Conservation (phyloP, 768 basidiomycete genomes). For the Rhodotorula toruloides region DNA sequence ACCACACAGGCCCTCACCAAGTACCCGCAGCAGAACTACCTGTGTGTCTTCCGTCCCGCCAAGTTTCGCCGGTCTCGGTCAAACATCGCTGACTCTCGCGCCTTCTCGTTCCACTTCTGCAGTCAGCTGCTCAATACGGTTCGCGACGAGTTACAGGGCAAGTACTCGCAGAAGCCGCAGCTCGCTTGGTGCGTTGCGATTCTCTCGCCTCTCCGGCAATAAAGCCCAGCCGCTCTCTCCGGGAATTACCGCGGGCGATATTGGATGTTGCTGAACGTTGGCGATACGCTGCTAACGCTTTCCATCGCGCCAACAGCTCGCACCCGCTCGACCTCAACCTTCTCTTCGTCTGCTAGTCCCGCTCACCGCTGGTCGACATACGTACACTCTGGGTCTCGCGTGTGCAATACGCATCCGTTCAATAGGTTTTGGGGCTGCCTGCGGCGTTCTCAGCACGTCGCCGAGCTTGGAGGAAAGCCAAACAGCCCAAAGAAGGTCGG, state of each 20-base stretch:
- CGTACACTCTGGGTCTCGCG: too few species aligned
- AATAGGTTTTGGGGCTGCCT: too few species aligned
- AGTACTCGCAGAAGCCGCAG: constrained; percentile 52
- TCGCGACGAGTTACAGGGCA: constrained; percentile 47
- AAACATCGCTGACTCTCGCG: neutral
- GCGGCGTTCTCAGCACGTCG: too few species aligned
- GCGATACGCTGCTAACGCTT: too few species aligned
- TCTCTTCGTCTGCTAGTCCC: constrained; percentile 7
- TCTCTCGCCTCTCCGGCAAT: too few species aligned
- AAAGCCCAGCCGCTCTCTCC: too few species aligned
- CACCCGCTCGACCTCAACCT: constrained; percentile 38
- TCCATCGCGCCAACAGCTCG: too few species aligned
- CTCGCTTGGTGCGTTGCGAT: constrained; percentile 3
- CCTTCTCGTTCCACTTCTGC: constrained; percentile 31
- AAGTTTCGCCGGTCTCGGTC: constrained; percentile 27
- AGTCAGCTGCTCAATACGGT: constrained; percentile 48
- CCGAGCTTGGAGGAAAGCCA: too few species aligned
- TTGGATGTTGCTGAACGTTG: too few species aligned
- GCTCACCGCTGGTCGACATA: neutral
- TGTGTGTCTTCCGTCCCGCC: constrained; percentile 42
- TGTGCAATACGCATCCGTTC: too few species aligned
- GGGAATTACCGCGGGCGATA: too few species aligned
- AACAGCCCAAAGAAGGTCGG: too few species aligned
- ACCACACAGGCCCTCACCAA: constrained; percentile 42
- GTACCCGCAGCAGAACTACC: constrained; percentile 48